Conservation (phyloP, 1,139 yeast genomes). For the Diutina scorzettiae region DNA sequence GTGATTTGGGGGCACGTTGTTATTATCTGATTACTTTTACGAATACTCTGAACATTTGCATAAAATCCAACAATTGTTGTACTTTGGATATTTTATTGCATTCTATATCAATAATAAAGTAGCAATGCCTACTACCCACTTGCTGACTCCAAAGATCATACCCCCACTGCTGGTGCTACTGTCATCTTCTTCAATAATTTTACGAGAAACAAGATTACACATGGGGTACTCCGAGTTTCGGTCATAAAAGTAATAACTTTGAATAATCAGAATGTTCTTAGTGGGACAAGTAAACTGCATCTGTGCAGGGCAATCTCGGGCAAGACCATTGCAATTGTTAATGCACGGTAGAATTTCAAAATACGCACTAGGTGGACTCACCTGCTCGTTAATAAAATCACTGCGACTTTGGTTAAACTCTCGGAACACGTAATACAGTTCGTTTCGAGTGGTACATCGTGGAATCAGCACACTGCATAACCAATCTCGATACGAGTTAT, state of each 20-base stretch:
- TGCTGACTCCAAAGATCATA: neutral
- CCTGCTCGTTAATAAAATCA: slow-evolving; percentile 38
- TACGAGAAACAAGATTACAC: neutral
- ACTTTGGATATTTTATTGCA: too few relatives aligned
- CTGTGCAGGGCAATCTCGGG: slow-evolving; percentile 71
- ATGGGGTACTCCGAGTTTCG: slow-evolving; percentile 10
- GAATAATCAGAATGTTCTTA: slow-evolving; percentile 20
- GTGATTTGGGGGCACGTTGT: too few relatives aligned
- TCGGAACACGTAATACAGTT: slow-evolving; percentile 37
- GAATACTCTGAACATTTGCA: too few relatives aligned
- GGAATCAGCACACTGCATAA: slow-evolving; percentile 87
- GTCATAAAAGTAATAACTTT: slow-evolving; percentile 35
- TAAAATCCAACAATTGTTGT: too few relatives aligned
- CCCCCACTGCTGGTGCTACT: neutral
- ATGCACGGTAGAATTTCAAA: slow-evolving; percentile 82
- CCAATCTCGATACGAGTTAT: slow-evolving; percentile 70
- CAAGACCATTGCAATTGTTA: slow-evolving; percentile 66
- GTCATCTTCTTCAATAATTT: neutral
- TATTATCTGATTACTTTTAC: too few relatives aligned
- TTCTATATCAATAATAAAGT: too few relatives aligned
- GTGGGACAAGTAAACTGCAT: slow-evolving; percentile 68
- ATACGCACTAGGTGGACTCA: slow-evolving; percentile 52
- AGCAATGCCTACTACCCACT: too few relatives aligned
- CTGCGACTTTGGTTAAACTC: slow-evolving; percentile 47
- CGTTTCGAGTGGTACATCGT: slow-evolving; percentile 45